A percentile compares a stretch with the other conserved stretches of the same genome.
Conservation (phyloP, 257 asterid species). For the Datura wrightii region DNA sequence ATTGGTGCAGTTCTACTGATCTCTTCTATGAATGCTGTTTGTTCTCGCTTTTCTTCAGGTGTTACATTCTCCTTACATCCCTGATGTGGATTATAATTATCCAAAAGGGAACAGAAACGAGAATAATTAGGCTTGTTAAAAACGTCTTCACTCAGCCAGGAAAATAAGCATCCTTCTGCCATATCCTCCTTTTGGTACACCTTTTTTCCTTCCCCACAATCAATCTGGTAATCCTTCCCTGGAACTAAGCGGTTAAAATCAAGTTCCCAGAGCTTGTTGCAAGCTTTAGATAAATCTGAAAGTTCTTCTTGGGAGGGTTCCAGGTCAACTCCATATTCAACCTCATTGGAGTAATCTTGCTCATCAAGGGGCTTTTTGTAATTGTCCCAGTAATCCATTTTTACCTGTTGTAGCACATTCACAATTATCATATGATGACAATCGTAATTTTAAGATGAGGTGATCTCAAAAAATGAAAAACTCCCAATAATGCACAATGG, state of each 20-base stretch:
- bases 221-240: conserved; percentile 81
- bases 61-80: conserved; percentile 87
- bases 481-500: neutral
- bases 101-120: conserved; percentile 91
- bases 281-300: conserved; percentile 65
- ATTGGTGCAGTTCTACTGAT: conserved; percentile 92
- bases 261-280: conserved; percentile 84
- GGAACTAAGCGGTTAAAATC: conserved; percentile 79
- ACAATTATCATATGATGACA: neutral
- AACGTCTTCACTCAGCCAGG: conserved; percentile 75
- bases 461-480: neutral
- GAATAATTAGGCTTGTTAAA: conserved; percentile 70
- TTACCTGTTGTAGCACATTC: conserved; percentile 53
- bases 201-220: conserved; percentile 90
- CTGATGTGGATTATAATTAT: conserved; percentile 87
- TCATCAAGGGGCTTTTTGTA: conserved; percentile 70
- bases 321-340: conserved; percentile 42
- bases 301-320: conserved; percentile 79
- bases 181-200: conserved; percentile 72
- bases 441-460: neutral
- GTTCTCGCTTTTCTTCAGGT: conserved; percentile 78
- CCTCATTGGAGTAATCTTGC: conserved; percentile 72
- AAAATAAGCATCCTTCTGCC: conserved; percentile 78
- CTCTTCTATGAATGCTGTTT: conserved; percentile 88
- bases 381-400: conserved; percentile 61